Conservation (phyloP, 306 rosid species). For the Glycine soja region DNA sequence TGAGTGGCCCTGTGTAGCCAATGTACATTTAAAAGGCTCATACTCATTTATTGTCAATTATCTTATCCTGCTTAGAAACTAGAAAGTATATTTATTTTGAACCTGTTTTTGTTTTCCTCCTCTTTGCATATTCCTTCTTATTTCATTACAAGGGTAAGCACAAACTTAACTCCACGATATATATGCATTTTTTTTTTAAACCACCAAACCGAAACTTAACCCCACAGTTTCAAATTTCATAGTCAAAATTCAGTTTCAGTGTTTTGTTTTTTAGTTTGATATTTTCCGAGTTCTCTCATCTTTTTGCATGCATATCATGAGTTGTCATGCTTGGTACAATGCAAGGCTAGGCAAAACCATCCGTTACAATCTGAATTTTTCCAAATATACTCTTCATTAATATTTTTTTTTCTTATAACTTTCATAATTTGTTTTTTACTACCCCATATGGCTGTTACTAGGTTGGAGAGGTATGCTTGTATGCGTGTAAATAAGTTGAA, state of each 20-base stretch:
- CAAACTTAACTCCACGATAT: background rate
- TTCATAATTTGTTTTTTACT: background rate
- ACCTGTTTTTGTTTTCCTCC: background rate
- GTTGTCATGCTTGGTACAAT: background rate
- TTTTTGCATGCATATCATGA: background rate
- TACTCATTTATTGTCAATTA: too few relatives aligned
- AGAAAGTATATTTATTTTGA: background rate
- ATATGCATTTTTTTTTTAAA: background rate
- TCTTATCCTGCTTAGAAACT: background rate
- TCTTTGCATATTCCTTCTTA: background rate
- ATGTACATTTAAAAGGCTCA: too few relatives aligned
- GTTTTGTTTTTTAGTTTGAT: constrained; percentile 25
- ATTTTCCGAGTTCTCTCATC: background rate
- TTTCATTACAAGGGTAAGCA: background rate
- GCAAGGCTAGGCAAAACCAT: background rate
- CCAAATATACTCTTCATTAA: background rate
- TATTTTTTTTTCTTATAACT: background rate
- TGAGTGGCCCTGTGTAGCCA: background rate
- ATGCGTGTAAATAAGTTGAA: background rate
- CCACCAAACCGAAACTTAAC: background rate
- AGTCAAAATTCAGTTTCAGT: background rate
- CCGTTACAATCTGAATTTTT: background rate
- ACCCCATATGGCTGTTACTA: constrained; percentile 25
- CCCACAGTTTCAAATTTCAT: background rate
- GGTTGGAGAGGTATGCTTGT: background rate